These are phyloP conservation scores for Sicyos baderoa DNA, from an alignment of 306 rosid species.

Conservation along the genomic window DNA sequence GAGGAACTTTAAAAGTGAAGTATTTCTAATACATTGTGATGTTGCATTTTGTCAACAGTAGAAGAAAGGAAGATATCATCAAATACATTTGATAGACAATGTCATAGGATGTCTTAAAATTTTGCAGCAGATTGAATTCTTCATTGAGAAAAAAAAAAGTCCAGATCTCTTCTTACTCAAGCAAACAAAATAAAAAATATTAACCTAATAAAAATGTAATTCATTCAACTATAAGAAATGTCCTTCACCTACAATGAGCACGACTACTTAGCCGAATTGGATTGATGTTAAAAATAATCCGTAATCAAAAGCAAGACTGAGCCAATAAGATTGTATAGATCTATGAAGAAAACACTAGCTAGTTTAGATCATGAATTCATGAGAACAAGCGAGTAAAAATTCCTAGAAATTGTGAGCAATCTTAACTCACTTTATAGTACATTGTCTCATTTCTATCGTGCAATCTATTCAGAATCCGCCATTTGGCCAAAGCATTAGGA, in stretches of 20 bases:
- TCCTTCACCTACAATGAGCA: background rate
- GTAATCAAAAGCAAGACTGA: background rate
- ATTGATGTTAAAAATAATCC: background rate
- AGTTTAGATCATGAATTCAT: background rate
- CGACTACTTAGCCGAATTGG: background rate
- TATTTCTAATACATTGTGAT: background rate
- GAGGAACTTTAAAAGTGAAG: background rate
- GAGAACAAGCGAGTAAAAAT: background rate
- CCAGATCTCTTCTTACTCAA: background rate
- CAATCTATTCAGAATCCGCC: constrained; percentile 95
- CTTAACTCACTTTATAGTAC: constrained; percentile 73
- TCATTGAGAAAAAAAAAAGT: background rate
- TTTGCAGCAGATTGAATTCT: background rate
- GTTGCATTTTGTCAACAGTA: background rate
- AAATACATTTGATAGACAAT: background rate
- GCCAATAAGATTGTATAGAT: background rate
- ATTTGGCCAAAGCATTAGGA: constrained; percentile 89
- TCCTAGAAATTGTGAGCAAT: background rate
- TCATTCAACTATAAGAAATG: background rate
- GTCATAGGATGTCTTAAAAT: background rate
- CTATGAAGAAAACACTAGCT: background rate
- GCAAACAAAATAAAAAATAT: background rate
- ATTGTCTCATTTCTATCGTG: constrained; percentile 97
- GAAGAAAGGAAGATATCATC: background rate
- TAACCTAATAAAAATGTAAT: background rate